Base-by-base conservation (phyloP, 106 monocot genomes). In the Dioscorea zingiberensis region DNA sequence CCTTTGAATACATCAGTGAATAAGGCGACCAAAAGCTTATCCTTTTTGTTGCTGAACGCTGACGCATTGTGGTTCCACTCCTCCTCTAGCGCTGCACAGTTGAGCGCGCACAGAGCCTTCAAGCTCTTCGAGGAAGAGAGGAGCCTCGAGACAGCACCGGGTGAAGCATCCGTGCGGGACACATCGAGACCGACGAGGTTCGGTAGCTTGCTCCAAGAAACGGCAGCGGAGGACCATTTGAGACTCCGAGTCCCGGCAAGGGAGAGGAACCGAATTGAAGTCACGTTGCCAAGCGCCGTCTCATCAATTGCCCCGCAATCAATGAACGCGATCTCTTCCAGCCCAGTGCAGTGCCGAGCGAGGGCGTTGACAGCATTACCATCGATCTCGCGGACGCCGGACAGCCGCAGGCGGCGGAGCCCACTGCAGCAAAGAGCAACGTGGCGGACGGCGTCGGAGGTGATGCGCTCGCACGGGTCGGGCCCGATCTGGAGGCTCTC, bases 141-240 rank as follows among this genome's bases (percentile, higher is more conserved):
- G 28, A 97, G 55, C 59, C 85, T 67, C 21, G 72, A 68, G 19
- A 85, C 69, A 1, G 85, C 83, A 23, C 71, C 66, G 3, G 78
- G 67, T 1, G 83, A 70, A 26, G 84, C 75, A 67, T 92, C 91
- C 7, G 95, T 97, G 47, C 95, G 79, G 13, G 95, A 97, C 38
- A 97, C 70, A 69, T 97, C 95, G 25, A 97, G 25, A 32, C 76
- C 88, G 6, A 80, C 46, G 29, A 97, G 65, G 59, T 79, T 79
- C 2, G 79, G 76, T 9, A 89, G 74, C 60, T 77, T 85, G 67
- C 76, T 69, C 89, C 78, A 89, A 9, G 69, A 23, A 1, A 74
- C 18, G 17, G 89, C 79, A 11, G 89, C 85, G 0, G 76, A 68
- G 23, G 73, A 74, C 89, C 89, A 89, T 48, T 79, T 82, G 25